Percentiles rank a stretch among this genome's conserved stretches.
These are phyloP conservation scores for Aspergillus carlsbadensis DNA, from an alignment of 495 filamentous ascomycete species.

Conservation along the genomic window DNA sequence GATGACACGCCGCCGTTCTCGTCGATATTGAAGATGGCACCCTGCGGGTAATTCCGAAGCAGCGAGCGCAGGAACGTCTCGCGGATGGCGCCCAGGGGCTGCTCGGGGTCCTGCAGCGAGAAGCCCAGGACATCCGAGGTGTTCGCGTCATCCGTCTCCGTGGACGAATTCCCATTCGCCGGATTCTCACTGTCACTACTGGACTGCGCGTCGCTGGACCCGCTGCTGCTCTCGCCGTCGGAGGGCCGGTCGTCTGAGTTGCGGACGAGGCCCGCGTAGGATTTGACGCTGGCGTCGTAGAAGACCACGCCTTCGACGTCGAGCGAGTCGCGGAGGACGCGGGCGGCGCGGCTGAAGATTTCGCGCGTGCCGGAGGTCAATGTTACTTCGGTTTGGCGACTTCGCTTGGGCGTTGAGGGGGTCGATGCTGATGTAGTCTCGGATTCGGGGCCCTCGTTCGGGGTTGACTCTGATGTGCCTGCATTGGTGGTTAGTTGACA, in stretches of 20 bases:
- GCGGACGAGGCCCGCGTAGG: slow-evolving; percentile 4
- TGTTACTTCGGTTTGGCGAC: not conserved
- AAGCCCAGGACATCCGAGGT: slow-evolving; percentile 3
- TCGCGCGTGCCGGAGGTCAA: slow-evolving; percentile 1
- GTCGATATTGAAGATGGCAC: slow-evolving; percentile 57
- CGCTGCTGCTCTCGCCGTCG: slow-evolving; percentile 7
- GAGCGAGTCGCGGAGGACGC: slow-evolving; percentile 46
- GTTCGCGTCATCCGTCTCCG: not conserved
- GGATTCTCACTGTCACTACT: not conserved
- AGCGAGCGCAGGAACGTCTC: slow-evolving; percentile 12
- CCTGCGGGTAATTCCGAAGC: slow-evolving; percentile 51
- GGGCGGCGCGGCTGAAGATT: slow-evolving; percentile 33
- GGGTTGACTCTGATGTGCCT: not conserved
- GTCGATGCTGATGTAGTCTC: not conserved
- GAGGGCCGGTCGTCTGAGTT: not conserved
- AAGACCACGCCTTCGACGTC: slow-evolving; percentile 48
- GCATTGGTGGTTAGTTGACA: too few relatives aligned
- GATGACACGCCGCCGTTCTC: slow-evolving; percentile 25
- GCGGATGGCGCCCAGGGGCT: slow-evolving; percentile 1
- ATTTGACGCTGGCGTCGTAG: slow-evolving; percentile 37
- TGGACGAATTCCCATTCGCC: not conserved
- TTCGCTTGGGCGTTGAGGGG: not conserved
- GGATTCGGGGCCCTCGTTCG: not conserved
- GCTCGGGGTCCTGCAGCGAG: not conserved
- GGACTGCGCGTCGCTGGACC: not conserved